Evolutionary conservation across 352 stramenopile genomes (phyloP), one percentile per base, ranked within the genome.

Genomic region (Thalassiosira hispida): DNA sequence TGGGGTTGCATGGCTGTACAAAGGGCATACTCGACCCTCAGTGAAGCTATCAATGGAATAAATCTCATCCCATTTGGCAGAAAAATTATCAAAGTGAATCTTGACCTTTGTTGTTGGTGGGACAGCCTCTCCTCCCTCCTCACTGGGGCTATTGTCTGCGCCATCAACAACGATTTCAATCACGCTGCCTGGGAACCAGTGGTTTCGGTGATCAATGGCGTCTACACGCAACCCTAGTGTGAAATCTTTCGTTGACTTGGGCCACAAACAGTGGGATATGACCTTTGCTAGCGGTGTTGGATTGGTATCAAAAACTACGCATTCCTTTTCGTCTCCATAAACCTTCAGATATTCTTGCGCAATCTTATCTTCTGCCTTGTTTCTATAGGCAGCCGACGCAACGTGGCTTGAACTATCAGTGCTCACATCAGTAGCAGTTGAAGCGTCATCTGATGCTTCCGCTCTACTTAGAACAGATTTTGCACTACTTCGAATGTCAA

Each of bases 21-120:
- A 59, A 89, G 90, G 88, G 57, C 71, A 81, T 12, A 94, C 84
- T 44, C 81, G 64, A 14, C 96, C 42, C 97, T 92, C 77, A 93
- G 60, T 81, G 68, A 94, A 94, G 64, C 93, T 76, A 2, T 91
- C 74, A 18, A 92, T 86, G 1, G 73, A 76, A 62, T 93, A 94
- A 1, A 63, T 79, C 75, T 94, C 85, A 75, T 95, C 91, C 90
- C 90, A 95, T 73, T 93, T 93, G 1, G 79, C 70, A 12, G 81
- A 83, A 77, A 92, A 94, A 42, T 92, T 92, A 67, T 95, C 91
- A 73, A 94, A 95, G 79, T 94, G 89, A 52, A 95, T 77, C 52
- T 77, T 79, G 16, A 94, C 85, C 60, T 90, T 91, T 33, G 47
- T 89, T 23, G 56, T 40, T 33, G 67, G 20, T 68, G 59, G 11